phyloP scores from a whole-genome alignment of 768 basidiomycete species.

The Nidularia pulvinata region DNA sequence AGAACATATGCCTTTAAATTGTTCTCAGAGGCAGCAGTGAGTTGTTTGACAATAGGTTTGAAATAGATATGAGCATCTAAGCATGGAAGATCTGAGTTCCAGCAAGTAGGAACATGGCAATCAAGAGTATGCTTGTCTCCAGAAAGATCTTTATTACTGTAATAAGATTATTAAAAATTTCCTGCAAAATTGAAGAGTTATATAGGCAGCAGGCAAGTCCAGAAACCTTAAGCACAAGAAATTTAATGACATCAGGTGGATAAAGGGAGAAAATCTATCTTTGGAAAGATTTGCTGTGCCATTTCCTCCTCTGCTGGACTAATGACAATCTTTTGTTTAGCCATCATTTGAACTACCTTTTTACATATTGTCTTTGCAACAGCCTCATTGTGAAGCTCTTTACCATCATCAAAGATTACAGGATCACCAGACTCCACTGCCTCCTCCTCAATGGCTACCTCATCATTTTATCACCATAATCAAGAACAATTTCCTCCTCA shows the following conservation, averaged over 20 bases:
- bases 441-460: constrained; percentile 9
- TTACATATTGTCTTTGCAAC: neutral
- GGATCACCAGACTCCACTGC: constrained; percentile 1
- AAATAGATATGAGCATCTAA: constrained; percentile 16
- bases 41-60: constrained; percentile 9
- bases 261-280: constrained; percentile 10
- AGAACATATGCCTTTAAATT: constrained; percentile 11
- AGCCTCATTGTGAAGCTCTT: neutral
- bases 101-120: constrained; percentile 21
- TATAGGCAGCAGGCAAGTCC: constrained; percentile 19
- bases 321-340: constrained; percentile 1
- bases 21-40: constrained; percentile 6
- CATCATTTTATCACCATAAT: constrained; percentile 1
- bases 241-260: constrained; percentile 3
- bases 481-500: constrained; percentile 3
- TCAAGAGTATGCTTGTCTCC: constrained; percentile 9
- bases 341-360: constrained; percentile 1
- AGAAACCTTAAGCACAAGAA: neutral
- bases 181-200: constrained; percentile 15
- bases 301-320: constrained; percentile 2
- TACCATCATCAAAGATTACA: neutral
- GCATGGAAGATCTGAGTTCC: constrained; percentile 25
- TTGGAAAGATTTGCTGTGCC: constrained; percentile 11
- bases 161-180: constrained; percentile 19
- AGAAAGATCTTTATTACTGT: constrained; percentile 2